Evolutionary conservation across 345 rosid species (phyloP).

Genomic region (Murraya koenigii): DNA sequence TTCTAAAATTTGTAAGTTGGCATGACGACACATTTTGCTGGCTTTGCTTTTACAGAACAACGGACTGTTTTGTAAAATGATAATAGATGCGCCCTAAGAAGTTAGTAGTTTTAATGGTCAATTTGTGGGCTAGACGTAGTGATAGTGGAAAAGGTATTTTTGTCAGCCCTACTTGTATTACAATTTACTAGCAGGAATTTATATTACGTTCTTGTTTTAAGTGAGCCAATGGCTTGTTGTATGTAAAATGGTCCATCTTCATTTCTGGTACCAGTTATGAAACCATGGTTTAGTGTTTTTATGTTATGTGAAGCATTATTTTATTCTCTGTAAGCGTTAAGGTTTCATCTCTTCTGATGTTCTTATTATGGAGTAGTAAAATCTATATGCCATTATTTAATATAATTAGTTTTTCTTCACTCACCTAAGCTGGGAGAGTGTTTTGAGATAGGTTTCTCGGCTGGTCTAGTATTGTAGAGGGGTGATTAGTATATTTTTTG

Average conservation of each 20-base stretch:
- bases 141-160: background rate
- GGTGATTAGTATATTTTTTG: too few species aligned
- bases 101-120: background rate
- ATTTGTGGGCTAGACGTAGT: background rate
- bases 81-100: background rate
- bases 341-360: background rate
- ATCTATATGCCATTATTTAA: background rate
- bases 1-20: background rate
- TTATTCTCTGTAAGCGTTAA: background rate
- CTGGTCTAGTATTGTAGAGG: too few species aligned
- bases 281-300: background rate
- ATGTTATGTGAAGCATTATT: background rate
- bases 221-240: background rate
- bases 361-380: background rate
- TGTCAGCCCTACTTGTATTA: background rate
- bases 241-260: background rate
- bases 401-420: too few species aligned
- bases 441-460: too few species aligned
- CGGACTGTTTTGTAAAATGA: background rate
- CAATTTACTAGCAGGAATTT: too few species aligned
- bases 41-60: background rate
- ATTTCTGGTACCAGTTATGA: background rate
- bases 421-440: too few species aligned
- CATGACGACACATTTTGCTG: background rate
- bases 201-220: background rate